Conservation (phyloP, 352 stramenopile genomes). For the Phytophthora chlamydospora region DNA sequence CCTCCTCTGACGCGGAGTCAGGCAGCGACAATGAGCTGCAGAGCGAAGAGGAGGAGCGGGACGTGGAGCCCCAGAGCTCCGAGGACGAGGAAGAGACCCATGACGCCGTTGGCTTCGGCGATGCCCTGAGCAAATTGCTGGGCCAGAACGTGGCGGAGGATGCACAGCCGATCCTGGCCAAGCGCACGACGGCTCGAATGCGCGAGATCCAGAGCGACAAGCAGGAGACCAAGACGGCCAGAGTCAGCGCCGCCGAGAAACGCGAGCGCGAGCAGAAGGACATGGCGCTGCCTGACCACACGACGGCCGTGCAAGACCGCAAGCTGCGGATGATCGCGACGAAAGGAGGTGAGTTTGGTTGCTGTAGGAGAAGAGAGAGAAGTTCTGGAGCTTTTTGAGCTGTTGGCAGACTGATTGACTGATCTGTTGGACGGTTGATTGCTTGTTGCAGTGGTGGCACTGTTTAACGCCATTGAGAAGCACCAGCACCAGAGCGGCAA, state of each 20-base stretch:
- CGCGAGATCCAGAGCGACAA: conserved; percentile 83
- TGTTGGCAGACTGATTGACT: neutral
- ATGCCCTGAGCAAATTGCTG: conserved; percentile 89
- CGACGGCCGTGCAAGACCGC: conserved; percentile 68
- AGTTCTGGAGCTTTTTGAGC: conserved; percentile 1
- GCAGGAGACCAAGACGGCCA: conserved; percentile 67
- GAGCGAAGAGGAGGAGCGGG: conserved; percentile 24
- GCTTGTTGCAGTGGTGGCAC: conserved; percentile 61
- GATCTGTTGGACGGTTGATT: neutral
- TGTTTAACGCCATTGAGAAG: conserved; percentile 89
- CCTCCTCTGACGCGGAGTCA: conserved; percentile 6
- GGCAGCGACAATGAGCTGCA: conserved; percentile 12
- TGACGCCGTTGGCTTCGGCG: conserved; percentile 82
- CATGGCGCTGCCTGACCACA: conserved; percentile 69
- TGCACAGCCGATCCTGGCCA: conserved; percentile 80
- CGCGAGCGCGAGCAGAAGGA: conserved; percentile 78
- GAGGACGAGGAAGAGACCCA: conserved; percentile 43
- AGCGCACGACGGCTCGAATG: conserved; percentile 85
- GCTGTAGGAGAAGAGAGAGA: neutral
- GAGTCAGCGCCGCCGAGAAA: conserved; percentile 76
- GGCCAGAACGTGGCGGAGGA: conserved; percentile 73
- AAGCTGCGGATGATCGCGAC: conserved; percentile 81
- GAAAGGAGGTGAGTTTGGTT: conserved; percentile 59
- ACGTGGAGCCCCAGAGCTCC: conserved; percentile 22
- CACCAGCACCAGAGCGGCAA: conserved; percentile 79